Evolutionary conservation across 2,329 filamentous ascomycete species (phyloP), one percentile per base, ranked within the genome.

Genomic region (Coniochaeta hoffmannii): DNA sequence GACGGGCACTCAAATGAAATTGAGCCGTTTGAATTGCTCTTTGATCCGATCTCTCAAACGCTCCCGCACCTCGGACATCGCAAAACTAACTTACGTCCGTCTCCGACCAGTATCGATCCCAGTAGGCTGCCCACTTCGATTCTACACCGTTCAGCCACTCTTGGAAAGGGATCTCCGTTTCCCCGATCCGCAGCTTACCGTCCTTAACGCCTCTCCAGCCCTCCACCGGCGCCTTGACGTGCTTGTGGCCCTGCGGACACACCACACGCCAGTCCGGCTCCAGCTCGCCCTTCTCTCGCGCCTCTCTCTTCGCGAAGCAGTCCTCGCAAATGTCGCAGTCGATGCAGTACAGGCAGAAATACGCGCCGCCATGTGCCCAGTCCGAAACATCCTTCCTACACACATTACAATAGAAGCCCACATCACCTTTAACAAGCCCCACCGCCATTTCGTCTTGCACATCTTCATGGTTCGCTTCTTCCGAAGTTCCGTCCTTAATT

Each of bases 191-290:
- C 51, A 53, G 6, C 15, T 35, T 22, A 12, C 51, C 51, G 32
- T 53, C 51, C 31, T 53, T 53, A 17, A 53, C 24, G 31, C 51
- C 51, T 22, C 24, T 53, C 51, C 51, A 53, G 17, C 51, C 51
- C 22, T 31, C 28, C 15, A 53, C 24, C 32, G 51, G 51, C 4
- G 11, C 51, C 51, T 53, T 24, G 30, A 38, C 34, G 24, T 53
- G 35, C 51, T 38, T 53, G 51, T 53, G 51, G 24, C 35, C 22
- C 51, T 35, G 31, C 14, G 15, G 15, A 53, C 51, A 53, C n/a
- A 35, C 32, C 12, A 15, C 35, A 10, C 28, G 7, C 17, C 51
- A 28, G 17, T 19, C 51, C 31, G 17, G 24, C 28, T 22, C 24
- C 12, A 22, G 4, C 17, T 35, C 32, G 15, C 51, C 51, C 7